These are phyloP conservation scores for Chenopodium quinoa DNA, from an alignment of 148 eudicot genomes.

Conservation along the genomic window DNA sequence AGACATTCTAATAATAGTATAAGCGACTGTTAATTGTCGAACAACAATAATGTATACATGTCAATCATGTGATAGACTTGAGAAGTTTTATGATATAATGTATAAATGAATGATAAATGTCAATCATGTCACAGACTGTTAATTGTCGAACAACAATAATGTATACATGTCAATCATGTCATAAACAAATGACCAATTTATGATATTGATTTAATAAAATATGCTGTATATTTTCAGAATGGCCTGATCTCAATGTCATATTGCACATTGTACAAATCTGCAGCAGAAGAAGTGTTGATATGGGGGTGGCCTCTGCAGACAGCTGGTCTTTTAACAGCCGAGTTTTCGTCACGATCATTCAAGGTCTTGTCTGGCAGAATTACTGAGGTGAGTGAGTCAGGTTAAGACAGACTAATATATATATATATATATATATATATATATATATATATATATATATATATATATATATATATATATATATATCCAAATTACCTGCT, in stretches of 20 bases:
- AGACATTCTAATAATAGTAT: no score
- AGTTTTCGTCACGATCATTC: slow-evolving; percentile 50
- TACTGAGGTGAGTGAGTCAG: slow-evolving; percentile 48
- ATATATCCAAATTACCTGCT: not conserved
- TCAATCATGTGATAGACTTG: no score
- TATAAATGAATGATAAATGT: no score
- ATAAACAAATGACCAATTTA: not conserved
- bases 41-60: no score
- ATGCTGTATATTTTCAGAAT: slow-evolving; percentile 37
- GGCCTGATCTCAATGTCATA: slow-evolving; percentile 51
- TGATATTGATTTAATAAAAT: not conserved
- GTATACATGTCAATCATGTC: no score
- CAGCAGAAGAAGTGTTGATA: slow-evolving; percentile 55
- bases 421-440: no score
- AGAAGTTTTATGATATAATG: no score
- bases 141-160: no score
- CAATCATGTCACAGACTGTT: no score
- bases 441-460: no score
- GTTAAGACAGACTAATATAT: not conserved
- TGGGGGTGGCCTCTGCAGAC: slow-evolving; percentile 90
- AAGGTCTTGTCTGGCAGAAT: slow-evolving; percentile 58
- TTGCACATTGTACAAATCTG: slow-evolving; percentile 49
- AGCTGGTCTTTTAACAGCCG: slow-evolving; percentile 65
- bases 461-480: no score
- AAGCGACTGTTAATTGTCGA: no score